A percentile compares a stretch with the other conserved stretches of the same genome.
Evolutionary conservation across 2,329 filamentous ascomycete genomes (phyloP).

Genomic region (Cercospora zeae-maydis): DNA sequence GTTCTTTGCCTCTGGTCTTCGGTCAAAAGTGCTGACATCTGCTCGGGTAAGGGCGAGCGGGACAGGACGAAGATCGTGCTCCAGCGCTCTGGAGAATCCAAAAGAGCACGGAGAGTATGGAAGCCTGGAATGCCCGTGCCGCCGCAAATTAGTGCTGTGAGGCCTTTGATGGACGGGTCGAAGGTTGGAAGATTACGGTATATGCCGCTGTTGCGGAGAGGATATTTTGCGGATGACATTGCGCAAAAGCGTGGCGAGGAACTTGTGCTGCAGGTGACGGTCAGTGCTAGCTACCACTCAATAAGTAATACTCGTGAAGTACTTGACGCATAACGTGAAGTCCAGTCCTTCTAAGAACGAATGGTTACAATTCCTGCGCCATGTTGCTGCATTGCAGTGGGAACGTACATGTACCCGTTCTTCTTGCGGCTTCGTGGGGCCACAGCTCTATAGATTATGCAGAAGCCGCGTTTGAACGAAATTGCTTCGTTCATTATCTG

Average conservation of each 20-base stretch:
- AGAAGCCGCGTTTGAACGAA: neutral
- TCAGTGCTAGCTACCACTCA: neutral
- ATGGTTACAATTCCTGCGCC: neutral
- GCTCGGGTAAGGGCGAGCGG: conserved; percentile 40
- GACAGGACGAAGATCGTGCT: conserved; percentile 49
- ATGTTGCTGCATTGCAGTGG: neutral
- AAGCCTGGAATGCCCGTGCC: conserved; percentile 51
- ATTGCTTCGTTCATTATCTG: neutral
- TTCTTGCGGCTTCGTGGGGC: neutral
- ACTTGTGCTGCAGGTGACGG: neutral
- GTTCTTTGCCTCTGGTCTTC: conserved; percentile 11
- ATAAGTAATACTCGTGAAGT: neutral
- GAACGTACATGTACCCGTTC: neutral
- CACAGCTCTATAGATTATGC: neutral
- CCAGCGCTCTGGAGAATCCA: conserved; percentile 46
- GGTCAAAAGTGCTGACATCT: conserved; percentile 12
- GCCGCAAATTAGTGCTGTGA: conserved; percentile 50
- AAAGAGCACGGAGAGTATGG: conserved; percentile 47
- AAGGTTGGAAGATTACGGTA: conserved; percentile 48
- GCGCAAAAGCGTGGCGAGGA: neutral
- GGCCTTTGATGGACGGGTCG: conserved; percentile 37
- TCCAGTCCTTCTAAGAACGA: neutral
- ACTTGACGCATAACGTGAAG: neutral
- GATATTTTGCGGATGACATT: conserved; percentile 11
- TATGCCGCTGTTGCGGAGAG: conserved; percentile 36